Percentiles rank a stretch among this genome's conserved stretches.
These are phyloP conservation scores for Solanum virginianum DNA, from an alignment of 257 asterid species.

Conservation along the genomic window DNA sequence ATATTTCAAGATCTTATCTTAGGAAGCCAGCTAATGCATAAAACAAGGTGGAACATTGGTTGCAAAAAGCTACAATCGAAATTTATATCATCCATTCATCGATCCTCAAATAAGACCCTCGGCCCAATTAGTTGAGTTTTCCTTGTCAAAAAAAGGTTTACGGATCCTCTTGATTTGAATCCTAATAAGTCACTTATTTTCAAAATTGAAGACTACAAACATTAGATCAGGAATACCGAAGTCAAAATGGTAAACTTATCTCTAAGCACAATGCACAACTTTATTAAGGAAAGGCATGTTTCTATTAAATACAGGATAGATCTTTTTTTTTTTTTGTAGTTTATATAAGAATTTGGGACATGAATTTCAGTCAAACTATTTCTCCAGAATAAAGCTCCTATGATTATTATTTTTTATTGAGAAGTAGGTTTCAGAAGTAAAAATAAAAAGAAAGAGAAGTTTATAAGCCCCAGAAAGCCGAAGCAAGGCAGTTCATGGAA, in stretches of 20 bases:
- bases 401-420: background rate
- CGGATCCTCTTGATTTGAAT: background rate
- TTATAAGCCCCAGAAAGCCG: background rate
- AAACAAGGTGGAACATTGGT: background rate
- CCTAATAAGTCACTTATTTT: background rate
- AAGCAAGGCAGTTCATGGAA: background rate
- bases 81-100: background rate
- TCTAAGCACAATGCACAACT: background rate
- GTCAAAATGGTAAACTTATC: background rate
- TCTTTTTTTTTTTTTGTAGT: background rate
- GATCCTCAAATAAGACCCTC: background rate
- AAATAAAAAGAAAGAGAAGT: background rate
- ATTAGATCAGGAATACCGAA: background rate
- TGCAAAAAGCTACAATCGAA: background rate
- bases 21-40: background rate
- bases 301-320: background rate
- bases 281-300: background rate
- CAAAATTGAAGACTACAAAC: background rate
- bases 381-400: background rate
- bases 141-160: background rate
- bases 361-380: background rate
- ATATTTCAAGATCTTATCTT: background rate
- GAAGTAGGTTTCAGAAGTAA: background rate
- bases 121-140: background rate
- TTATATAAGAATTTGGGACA: background rate